Conservation (phyloP, 2,329 filamentous ascomycete genomes). For the Colletotrichum eleusines region DNA sequence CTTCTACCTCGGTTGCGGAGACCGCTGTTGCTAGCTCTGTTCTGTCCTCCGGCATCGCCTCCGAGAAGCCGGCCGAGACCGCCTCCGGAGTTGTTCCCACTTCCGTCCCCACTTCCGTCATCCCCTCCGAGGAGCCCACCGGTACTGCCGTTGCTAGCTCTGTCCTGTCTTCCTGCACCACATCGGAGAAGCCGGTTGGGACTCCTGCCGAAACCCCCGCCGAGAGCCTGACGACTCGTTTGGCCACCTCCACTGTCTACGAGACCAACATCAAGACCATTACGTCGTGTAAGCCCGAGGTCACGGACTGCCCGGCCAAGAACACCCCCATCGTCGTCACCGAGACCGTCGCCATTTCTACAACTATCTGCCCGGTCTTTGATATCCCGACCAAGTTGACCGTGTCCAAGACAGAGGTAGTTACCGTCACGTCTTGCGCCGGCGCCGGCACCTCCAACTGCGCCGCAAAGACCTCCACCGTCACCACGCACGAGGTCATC, state of each 20-base stretch:
- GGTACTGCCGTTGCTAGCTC: background rate
- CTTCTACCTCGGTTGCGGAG: background rate
- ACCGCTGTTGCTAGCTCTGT: conserved; percentile 5
- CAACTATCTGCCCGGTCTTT: conserved; percentile 58
- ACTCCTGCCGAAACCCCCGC: conserved; percentile 2
- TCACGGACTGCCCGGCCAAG: conserved; percentile 33
- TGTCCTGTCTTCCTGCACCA: background rate
- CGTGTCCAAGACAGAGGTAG: conserved; percentile 45
- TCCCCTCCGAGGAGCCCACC: conserved; percentile 12
- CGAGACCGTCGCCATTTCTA: conserved; percentile 57
- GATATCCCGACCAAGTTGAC: conserved; percentile 32
- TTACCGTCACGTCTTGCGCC: conserved; percentile 50
- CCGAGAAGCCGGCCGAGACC: conserved; percentile 11
- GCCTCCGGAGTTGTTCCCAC: background rate
- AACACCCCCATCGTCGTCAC: conserved; percentile 33
- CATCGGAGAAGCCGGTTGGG: conserved; percentile 1
- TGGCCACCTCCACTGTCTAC: conserved; percentile 40
- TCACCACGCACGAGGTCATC: conserved; percentile 36
- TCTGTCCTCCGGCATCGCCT: conserved; percentile 4
- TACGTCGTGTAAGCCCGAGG: conserved; percentile 36
- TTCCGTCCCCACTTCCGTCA: background rate
- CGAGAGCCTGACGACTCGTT: conserved; percentile 29
- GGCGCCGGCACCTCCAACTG: conserved; percentile 43
- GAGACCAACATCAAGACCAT: conserved; percentile 41
- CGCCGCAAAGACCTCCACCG: conserved; percentile 39